Base-by-base conservation (phyloP, 1,284 basidiomycete species). In the Psilocybe mexicana region DNA sequence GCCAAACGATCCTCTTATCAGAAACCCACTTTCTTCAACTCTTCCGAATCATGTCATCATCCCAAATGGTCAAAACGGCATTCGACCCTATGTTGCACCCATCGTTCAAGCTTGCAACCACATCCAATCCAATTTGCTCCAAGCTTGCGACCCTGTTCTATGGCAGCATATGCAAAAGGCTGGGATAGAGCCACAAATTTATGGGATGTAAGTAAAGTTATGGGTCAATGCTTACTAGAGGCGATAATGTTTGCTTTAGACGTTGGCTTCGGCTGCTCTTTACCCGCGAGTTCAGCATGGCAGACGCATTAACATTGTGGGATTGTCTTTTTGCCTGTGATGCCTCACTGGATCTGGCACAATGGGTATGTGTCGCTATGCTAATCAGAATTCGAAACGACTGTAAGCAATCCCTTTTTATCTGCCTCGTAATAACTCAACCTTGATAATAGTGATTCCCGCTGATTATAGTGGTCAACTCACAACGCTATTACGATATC, bases 121-220 rank as follows among this genome's bases (percentile, higher is more conserved):
- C 46, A 84, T 97, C 43, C 93, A 96, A 66, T 82, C 82, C 0
- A 80, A 79, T 40, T 75, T 91, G 33, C 78, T 96, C 24, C 84
- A 86, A 67, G 79, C 79, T n/a, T 85, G 92, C 40, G 95, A 98
- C 70, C 92, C 92, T n/a, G 73, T 85, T 44, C 74, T 97, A 24
- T 90, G 87, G 80, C 82, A 84, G 61, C 79, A 82, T 43, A 79
- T 97, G 74, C 87, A 92, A 63, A 82, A 79, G 33, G 82, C 87
- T 36, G 90, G 90, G 2, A 88, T 97, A 45, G 95, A 98, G 71
- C 93, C 94, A 5, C 95, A 97, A 71, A 90, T 97, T 47, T 98
- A 94, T 76, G 93, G 93, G 57, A 94, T 97, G 90, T 94, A 72
- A 72, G 90, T 70, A 50, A 61, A 47, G 26, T 50, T 55, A 33